Evolutionary conservation across 2,329 filamentous ascomycete species (phyloP), one percentile per base, ranked within the genome.

Genomic region (Paramyrothecium sp.): DNA sequence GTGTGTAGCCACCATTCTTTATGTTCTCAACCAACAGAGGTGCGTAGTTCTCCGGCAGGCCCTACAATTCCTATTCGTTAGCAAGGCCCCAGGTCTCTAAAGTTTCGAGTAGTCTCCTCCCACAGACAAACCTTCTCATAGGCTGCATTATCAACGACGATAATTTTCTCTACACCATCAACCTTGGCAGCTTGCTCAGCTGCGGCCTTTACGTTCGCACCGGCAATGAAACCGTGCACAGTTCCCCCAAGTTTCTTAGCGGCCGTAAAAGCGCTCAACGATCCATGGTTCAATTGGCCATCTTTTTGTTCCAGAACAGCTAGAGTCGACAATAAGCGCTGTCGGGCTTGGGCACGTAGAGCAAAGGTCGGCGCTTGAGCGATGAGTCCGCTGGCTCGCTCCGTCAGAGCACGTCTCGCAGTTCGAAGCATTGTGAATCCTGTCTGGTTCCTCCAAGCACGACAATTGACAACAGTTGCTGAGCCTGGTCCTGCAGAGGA

Each of bases 21-120:
- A 98, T 94, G 75, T 98, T 99, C 75, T 98, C 94, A 54, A 92
- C 90, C 46, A 99, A 81, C 51, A 99, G 81, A 56, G 92, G 90
- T n/a, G 94, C 95, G 71, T 86, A 98, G 80, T 91, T 97, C 78
- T 99, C 95, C 54, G 95, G 88, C 2, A 99, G 84, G 53, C 92
- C 92, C 91, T 92, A 63, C 26, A 54, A 56, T 21, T 57, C 34
- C 60, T 62, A 23, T 58, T 41, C 26, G 26, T 30, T 30, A 30
- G 26, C 26, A 30, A 30, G 5, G 10, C 4, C 26, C 4, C 26
- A 4, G 10, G 26, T 4, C 26, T 30, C 5, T 30, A 30, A 16
- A 44, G 38, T 19, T 44, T 44, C 38, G 5, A 44, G 38, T 7
- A 44, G 5, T 44, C 5, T 44, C 26, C 26, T 30, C 10, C 26